phyloP scores from a whole-genome alignment of 2,329 filamentous ascomycete genomes.

The Monilinia laxa region DNA sequence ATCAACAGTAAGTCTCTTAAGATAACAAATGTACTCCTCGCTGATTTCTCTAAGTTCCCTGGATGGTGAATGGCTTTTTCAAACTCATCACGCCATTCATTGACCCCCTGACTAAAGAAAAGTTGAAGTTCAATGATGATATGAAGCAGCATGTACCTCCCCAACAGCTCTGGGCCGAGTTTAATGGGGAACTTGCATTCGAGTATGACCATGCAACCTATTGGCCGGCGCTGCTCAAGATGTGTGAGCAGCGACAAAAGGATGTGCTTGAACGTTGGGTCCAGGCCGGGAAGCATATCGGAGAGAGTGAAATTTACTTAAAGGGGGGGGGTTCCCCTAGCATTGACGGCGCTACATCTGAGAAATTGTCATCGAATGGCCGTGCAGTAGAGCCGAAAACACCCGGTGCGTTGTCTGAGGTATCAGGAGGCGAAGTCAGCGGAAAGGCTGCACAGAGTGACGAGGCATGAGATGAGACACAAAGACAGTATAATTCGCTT shows the following conservation, averaged over 20 bases:
- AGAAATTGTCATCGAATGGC: conserved; percentile 14
- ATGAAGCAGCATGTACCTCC: conserved; percentile 77
- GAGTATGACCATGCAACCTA: conserved; percentile 86
- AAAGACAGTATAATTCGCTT: background rate
- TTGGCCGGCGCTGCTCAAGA: conserved; percentile 79
- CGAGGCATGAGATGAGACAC: background rate
- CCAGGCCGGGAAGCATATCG: conserved; percentile 74
- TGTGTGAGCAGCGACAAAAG: conserved; percentile 65
- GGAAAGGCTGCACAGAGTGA: background rate
- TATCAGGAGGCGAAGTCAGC: background rate
- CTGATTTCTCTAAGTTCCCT: conserved; percentile 64
- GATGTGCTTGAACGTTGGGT: conserved; percentile 71
- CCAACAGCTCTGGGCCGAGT: conserved; percentile 76
- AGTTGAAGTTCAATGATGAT: conserved; percentile 97
- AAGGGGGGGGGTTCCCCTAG: conserved; percentile 53
- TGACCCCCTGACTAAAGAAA: conserved; percentile 87
- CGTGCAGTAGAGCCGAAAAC: conserved; percentile 15
- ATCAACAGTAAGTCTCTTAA: conserved; percentile 67
- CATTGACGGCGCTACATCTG: conserved; percentile 24
- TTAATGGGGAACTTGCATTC: conserved; percentile 78
- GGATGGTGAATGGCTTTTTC: conserved; percentile 91
- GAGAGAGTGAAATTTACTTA: conserved; percentile 86
- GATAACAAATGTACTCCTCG: background rate
- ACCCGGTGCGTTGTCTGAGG: background rate
- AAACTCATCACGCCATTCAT: conserved; percentile 96